Conservation (phyloP, 805 yeast genomes). For the Ascoidea tarda region DNA sequence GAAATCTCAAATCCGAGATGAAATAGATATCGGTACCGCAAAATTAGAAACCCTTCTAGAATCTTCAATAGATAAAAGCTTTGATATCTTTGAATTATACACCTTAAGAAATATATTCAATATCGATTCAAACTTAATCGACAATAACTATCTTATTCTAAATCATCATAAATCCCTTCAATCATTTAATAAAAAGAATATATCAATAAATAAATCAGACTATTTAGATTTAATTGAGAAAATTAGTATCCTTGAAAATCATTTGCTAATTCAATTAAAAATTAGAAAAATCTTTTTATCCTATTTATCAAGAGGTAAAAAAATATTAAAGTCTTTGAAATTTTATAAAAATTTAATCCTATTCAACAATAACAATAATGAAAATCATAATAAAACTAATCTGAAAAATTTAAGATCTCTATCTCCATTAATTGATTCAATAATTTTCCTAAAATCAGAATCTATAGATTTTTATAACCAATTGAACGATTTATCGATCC, state of each 20-base stretch:
- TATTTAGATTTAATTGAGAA: constrained; percentile 17
- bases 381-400: not conserved
- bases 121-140: constrained; percentile 51
- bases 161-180: constrained; percentile 50
- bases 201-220: constrained; percentile 12
- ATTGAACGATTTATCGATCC: constrained; percentile 10
- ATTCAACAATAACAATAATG: not conserved
- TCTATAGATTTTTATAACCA: constrained; percentile 18
- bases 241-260: constrained; percentile 20
- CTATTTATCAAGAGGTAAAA: constrained; percentile 24
- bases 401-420: constrained; percentile 12
- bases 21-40: constrained; percentile 67
- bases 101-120: constrained; percentile 62
- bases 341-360: constrained; percentile 7
- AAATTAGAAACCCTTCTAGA: constrained; percentile 67
- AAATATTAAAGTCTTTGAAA: constrained; percentile 19
- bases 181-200: constrained; percentile 9
- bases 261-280: constrained; percentile 28
- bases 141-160: constrained; percentile 52
- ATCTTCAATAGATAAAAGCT: constrained; percentile 62
- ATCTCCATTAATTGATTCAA: constrained; percentile 32
- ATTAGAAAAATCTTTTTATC: constrained; percentile 26
- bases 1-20: constrained; percentile 18
- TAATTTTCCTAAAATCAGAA: constrained; percentile 29
- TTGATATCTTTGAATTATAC: constrained; percentile 78